These are phyloP conservation scores for Ustilago cynodontis DNA, from an alignment of 1,284 basidiomycete genomes.

Conservation along the genomic window DNA sequence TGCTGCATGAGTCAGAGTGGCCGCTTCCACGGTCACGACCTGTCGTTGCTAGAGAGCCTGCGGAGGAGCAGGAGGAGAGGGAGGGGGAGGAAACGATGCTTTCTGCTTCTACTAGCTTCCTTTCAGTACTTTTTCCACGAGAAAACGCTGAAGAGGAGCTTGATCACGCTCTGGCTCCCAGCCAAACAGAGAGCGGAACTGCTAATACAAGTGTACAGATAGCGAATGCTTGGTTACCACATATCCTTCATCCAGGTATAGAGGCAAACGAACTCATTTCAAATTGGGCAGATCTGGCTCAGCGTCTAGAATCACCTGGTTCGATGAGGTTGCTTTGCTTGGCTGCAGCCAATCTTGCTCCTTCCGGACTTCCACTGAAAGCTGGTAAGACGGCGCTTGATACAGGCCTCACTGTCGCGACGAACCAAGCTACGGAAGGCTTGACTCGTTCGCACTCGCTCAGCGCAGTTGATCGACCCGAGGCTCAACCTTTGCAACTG, in stretches of 20 bases:
- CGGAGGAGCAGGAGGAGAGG: too few species aligned
- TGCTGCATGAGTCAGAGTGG: conserved; percentile 13
- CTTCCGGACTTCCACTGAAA: too few species aligned
- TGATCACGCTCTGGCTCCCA: background rate
- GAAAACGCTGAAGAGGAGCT: too few species aligned
- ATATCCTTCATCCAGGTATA: too few species aligned
- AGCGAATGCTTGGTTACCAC: too few species aligned
- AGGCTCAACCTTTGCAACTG: too few species aligned
- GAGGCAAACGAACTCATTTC: background rate
- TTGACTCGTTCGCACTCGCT: background rate
- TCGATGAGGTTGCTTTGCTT: conserved; percentile 32
- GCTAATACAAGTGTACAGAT: too few species aligned
- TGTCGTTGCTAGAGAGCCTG: background rate
- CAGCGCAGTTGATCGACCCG: background rate
- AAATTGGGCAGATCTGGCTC: conserved; percentile 21
- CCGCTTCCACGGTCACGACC: conserved; percentile 4
- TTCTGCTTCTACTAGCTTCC: conserved; percentile 7
- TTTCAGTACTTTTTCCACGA: background rate
- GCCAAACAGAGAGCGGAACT: too few species aligned
- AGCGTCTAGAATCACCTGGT: conserved; percentile 21
- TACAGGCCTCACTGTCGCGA: background rate
- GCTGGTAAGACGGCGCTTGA: background rate
- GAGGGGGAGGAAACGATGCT: background rate
- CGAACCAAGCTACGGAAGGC: too few species aligned
- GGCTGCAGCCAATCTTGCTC: conserved; percentile 14